Conservation (phyloP, 2,329 filamentous ascomycete species). For the Epichloe uncinata region DNA sequence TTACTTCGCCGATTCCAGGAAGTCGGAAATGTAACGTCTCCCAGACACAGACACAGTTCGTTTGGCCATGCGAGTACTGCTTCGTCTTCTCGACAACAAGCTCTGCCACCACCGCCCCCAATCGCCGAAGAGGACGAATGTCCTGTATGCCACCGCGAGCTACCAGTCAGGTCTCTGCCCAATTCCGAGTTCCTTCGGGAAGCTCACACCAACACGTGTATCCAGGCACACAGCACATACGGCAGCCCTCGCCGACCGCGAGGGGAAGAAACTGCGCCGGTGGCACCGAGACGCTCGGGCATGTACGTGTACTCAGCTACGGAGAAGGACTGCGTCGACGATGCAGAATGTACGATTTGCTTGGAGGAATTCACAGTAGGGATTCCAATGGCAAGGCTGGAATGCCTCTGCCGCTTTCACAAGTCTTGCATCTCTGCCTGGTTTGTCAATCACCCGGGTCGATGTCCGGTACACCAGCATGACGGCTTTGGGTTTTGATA, state of each 20-base stretch:
- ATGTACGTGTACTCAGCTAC: conserved; percentile 53
- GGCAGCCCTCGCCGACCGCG: conserved; percentile 19
- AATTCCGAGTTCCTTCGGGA: conserved; percentile 43
- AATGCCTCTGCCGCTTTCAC: conserved; percentile 55
- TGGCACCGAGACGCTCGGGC: conserved; percentile 35
- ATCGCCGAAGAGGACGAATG: conserved; percentile 66
- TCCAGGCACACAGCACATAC: conserved; percentile 40
- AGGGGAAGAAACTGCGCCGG: conserved; percentile 12
- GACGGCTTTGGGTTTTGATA: conserved; percentile 41
- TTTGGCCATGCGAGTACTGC: conserved; percentile 13
- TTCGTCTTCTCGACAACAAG: conserved; percentile 25
- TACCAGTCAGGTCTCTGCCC: conserved; percentile 43
- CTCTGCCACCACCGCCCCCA: conserved; percentile 31
- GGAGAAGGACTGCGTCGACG: conserved; percentile 55
- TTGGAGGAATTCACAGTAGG: conserved; percentile 52
- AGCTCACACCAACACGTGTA: conserved; percentile 44
- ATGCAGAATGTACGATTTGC: conserved; percentile 55
- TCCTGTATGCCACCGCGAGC: conserved; percentile 59
- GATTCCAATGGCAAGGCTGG: conserved; percentile 49
- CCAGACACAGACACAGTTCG: conserved; percentile 18
- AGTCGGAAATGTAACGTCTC: conserved; percentile 5
- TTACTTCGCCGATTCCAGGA: conserved; percentile 14
- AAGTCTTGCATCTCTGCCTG: conserved; percentile 45
- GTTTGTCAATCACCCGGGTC: conserved; percentile 48
- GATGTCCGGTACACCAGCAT: conserved; percentile 54